Conservation (phyloP, 2,329 filamentous ascomycete genomes). For the Uncinocarpus reesii region DNA sequence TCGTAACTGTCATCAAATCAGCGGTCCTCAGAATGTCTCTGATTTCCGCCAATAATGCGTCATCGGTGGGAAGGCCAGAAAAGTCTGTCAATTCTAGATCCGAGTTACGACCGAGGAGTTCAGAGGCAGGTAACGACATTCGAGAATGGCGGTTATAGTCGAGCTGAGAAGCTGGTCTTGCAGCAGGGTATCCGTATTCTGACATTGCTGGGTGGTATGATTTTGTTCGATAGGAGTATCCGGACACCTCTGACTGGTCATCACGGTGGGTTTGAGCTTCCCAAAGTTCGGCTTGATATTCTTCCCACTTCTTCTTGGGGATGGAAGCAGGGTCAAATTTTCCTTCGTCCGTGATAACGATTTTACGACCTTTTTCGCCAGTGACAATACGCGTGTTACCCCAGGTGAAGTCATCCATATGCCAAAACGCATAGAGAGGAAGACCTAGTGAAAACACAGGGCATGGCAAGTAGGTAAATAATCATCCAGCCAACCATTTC, state of each 20-base stretch:
- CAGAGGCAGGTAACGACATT: slow-evolving; percentile 69
- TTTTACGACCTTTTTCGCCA: slow-evolving; percentile 82
- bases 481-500: slow-evolving; percentile 99
- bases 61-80: slow-evolving; percentile 69
- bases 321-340: slow-evolving; percentile 92
- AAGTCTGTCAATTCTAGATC: slow-evolving; percentile 69
- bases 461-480: slow-evolving; percentile 82
- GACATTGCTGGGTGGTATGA: slow-evolving; percentile 51
- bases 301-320: slow-evolving; percentile 97
- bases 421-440: slow-evolving; percentile 93
- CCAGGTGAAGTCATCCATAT: slow-evolving; percentile 99
- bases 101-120: slow-evolving; percentile 41
- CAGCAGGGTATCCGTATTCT: slow-evolving; percentile 61
- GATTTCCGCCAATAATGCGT: slow-evolving; percentile 85
- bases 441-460: slow-evolving; percentile 83
- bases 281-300: slow-evolving; percentile 97
- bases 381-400: slow-evolving; percentile 96
- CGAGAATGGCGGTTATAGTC: slow-evolving; percentile 53
- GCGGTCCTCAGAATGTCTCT: slow-evolving; percentile 82
- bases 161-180: slow-evolving; percentile 51
- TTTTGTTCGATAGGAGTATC: slow-evolving; percentile 88
- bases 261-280: slow-evolving; percentile 76
- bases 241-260: slow-evolving; percentile 84
- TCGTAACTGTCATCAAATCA: slow-evolving; percentile 95
- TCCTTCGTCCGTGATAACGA: slow-evolving; percentile 91